These are phyloP conservation scores for Suillus weaverae DNA, from an alignment of 768 basidiomycete genomes.

Conservation along the genomic window DNA sequence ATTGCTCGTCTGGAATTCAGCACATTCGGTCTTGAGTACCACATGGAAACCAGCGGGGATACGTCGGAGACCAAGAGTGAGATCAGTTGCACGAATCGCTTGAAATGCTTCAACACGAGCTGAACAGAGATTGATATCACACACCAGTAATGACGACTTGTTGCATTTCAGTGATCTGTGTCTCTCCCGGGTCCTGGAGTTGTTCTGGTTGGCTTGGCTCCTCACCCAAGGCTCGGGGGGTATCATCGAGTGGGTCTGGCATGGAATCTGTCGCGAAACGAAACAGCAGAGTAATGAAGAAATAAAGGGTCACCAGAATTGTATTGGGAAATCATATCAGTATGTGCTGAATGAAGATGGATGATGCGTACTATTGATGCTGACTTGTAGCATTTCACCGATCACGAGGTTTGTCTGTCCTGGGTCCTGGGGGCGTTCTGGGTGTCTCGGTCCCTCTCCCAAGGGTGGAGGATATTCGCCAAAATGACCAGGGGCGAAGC, in stretches of 20 bases:
- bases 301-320: background rate
- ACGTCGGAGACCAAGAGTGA: slow-evolving; percentile 3
- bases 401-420: background rate
- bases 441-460: background rate
- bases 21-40: background rate
- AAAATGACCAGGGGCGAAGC: background rate
- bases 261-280: background rate
- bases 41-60: slow-evolving; percentile 17
- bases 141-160: background rate
- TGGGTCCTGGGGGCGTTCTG: background rate
- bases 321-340: background rate
- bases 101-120: background rate
- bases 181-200: background rate
- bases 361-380: background rate
- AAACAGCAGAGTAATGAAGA: background rate
- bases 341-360: background rate
- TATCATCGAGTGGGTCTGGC: background rate
- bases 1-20: background rate
- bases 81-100: slow-evolving; percentile 15
- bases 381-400: background rate
- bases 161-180: background rate
- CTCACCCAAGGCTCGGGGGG: background rate
- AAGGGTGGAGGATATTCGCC: background rate
- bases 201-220: background rate
- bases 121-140: background rate